Evolutionary conservation across 148 eudicot species (phyloP), one percentile per base, ranked within the genome.

Genomic region (Fagopyrum esculentum): DNA sequence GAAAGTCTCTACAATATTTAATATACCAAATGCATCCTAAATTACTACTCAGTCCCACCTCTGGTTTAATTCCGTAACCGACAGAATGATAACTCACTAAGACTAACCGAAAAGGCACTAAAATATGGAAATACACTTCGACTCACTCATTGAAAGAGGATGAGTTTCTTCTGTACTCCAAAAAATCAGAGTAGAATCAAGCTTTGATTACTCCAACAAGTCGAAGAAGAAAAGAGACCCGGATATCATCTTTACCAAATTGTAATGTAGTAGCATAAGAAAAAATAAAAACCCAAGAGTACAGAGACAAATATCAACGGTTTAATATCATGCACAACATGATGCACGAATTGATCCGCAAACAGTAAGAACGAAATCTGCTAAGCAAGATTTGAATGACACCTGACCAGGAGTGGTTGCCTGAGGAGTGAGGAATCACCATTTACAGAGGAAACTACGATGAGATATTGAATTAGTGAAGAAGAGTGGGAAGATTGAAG

Each of bases 211-310:
- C 47, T 30, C 91, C 88, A 55, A 86, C 79, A 75, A 87, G 73
- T 55, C 87, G 93, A 80, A 93, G 92, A 49, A 93, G 74, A 84
- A 90, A 90, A 1, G 98, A 81, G 77, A 90, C 93, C 98, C 90
- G 89, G 87, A 80, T 70, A 22, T 54, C 48, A 73, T 61, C 44
- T 54, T 54, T 66, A 35, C 47, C 45, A 43, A 40, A 12, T 35
- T 5, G 45, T 7, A 66, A 63, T 63, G 69, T 63, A 12, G 35
- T 35, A 35, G 40, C 40, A 35, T 2, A 35, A 35, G 0, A 1
- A 35, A 35, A 35, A 35, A 35, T 35, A 35, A 43, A 63, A 60
- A 7, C 66, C 35, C n/a, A n/a, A n/a, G n/a, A n/a, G n/a, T n/a
- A n/a, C n/a, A n/a, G n/a, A n/a, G n/a, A n/a, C n/a, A n/a, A n/a